These are phyloP conservation scores for Agrostemma githago DNA, from an alignment of 148 eudicot species.

Conservation along the genomic window DNA sequence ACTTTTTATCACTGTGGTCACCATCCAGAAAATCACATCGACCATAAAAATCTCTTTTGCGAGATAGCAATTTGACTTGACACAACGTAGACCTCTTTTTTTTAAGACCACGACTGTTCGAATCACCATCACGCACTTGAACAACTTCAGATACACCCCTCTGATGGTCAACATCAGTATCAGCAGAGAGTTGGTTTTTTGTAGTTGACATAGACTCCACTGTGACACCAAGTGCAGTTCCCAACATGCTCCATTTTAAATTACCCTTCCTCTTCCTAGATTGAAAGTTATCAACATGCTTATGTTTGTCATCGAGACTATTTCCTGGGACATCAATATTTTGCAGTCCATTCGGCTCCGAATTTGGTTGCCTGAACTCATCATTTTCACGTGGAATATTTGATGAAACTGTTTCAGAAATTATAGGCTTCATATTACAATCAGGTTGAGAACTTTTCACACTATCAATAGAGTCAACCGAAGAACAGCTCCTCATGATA, in stretches of 20 bases:
- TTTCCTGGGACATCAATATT: constrained; percentile 21
- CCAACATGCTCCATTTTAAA: constrained; percentile 30
- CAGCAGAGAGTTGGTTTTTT: constrained; percentile 23
- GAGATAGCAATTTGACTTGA: constrained; percentile 29
- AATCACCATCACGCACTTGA: constrained; percentile 25
- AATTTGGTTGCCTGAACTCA: constrained; percentile 31
- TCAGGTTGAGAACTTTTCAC: constrained; percentile 31
- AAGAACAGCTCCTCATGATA: constrained; percentile 44
- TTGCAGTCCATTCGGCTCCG: constrained; percentile 26
- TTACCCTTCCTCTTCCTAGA: constrained; percentile 29
- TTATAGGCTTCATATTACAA: constrained; percentile 23
- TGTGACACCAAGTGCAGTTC: constrained; percentile 26
- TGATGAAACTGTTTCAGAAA: constrained; percentile 24
- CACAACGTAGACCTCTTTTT: constrained; percentile 29
- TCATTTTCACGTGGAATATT: constrained; percentile 27
- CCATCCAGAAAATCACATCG: constrained; percentile 21
- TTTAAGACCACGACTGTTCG: constrained; percentile 20
- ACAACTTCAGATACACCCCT: constrained; percentile 19
- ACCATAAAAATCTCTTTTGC: constrained; percentile 28
- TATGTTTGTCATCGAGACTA: constrained; percentile 11
- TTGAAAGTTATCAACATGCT: constrained; percentile 22
- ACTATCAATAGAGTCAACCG: constrained; percentile 44
- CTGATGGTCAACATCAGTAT: constrained; percentile 24
- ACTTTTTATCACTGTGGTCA: constrained; percentile 16
- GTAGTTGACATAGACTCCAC: constrained; percentile 18